phyloP scores from a whole-genome alignment of 768 basidiomycete genomes.

The Pholiota conissans region DNA sequence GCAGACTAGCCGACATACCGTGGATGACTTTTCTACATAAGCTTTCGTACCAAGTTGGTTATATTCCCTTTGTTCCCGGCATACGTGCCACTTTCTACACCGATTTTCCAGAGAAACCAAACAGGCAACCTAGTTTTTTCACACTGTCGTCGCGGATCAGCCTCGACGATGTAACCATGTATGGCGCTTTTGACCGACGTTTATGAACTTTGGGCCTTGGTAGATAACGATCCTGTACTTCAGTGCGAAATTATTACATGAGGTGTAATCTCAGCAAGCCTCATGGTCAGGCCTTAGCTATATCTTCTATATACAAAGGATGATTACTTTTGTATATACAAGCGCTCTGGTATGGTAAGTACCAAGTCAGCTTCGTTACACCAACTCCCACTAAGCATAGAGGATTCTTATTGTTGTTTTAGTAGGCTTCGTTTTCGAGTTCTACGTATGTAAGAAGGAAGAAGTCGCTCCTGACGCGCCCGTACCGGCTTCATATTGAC shows the following conservation, averaged over 20 bases:
- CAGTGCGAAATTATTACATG: neutral
- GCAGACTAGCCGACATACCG: neutral
- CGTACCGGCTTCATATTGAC: no score
- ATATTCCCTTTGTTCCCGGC: neutral
- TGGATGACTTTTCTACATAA: neutral
- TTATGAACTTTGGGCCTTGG: neutral
- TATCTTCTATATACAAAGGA: no score
- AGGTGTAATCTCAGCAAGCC: neutral
- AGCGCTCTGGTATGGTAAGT: neutral
- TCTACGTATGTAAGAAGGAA: no score
- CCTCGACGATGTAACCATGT: neutral
- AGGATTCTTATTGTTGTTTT: neutral
- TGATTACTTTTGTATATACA: neutral
- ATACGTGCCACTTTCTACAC: constrained; percentile 1
- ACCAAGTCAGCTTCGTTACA: neutral
- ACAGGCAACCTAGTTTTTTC: neutral
- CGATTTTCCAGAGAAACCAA: neutral
- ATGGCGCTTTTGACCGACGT: neutral
- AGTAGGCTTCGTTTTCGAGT: neutral
- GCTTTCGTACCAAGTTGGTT: neutral
- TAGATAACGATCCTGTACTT: constrained; percentile 1
- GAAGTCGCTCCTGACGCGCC: no score
- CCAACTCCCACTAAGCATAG: neutral
- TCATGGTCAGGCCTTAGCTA: no score
- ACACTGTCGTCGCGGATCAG: neutral